Conservation (phyloP, 805 yeast genomes). For the Metschnikowia chrysomelidarum region DNA sequence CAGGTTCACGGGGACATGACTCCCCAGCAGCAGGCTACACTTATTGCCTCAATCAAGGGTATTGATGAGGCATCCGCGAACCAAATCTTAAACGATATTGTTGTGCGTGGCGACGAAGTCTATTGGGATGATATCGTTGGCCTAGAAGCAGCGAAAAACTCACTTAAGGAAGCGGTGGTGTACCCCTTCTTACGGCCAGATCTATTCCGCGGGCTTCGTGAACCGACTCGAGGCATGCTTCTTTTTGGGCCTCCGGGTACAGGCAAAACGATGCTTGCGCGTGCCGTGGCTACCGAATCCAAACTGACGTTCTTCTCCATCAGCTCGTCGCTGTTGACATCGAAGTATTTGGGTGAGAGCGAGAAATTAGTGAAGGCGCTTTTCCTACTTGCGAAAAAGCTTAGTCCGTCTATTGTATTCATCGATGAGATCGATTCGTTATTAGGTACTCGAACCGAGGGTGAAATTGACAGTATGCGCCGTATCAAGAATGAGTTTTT, state of each 20-base stretch:
- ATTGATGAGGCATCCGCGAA: slow-evolving; percentile 77
- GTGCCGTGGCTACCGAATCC: slow-evolving; percentile 96
- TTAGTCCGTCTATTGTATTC: slow-evolving; percentile 91
- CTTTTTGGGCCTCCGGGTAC: slow-evolving; percentile 99
- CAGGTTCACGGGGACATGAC: slow-evolving; percentile 12
- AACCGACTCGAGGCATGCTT: slow-evolving; percentile 95
- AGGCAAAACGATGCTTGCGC: slow-evolving; percentile 94
- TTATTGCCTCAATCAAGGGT: slow-evolving; percentile 55
- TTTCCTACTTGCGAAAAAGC: slow-evolving; percentile 75
- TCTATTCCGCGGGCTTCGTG: slow-evolving; percentile 83
- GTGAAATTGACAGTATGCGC: slow-evolving; percentile 85
- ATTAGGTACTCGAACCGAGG: slow-evolving; percentile 69
- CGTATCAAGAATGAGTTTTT: slow-evolving; percentile 90
- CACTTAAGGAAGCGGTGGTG: slow-evolving; percentile 91
- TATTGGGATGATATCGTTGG: slow-evolving; percentile 97
- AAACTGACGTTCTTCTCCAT: slow-evolving; percentile 90
- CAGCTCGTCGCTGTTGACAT: slow-evolving; percentile 84
- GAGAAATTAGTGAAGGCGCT: slow-evolving; percentile 90
- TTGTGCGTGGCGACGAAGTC: slow-evolving; percentile 86
- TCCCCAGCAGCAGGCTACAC: slow-evolving; percentile 30
- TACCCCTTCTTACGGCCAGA: slow-evolving; percentile 95
- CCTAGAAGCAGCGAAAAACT: slow-evolving; percentile 78
- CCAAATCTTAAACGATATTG: slow-evolving; percentile 84
- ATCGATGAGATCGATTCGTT: slow-evolving; percentile 95
- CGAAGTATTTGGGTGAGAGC: slow-evolving; percentile 86